phyloP scores from a whole-genome alignment of 306 rosid species.

The Lupinus albus region DNA sequence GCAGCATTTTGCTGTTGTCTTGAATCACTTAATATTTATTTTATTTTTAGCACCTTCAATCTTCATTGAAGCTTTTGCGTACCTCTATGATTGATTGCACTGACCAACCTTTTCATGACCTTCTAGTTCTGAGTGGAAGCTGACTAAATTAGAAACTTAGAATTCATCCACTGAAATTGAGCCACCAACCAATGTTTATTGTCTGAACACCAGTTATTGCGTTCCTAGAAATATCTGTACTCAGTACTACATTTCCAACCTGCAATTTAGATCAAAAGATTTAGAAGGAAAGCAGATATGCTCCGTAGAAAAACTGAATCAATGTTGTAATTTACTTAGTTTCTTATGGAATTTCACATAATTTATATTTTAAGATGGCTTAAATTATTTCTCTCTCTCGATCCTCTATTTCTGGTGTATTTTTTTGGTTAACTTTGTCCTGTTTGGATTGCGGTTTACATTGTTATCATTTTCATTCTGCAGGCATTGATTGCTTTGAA shows the following conservation, averaged over 20 bases:
- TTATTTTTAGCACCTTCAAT: background rate
- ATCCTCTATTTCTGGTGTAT: slow-evolving; percentile 25
- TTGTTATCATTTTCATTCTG: slow-evolving; percentile 34
- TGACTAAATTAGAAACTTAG: background rate
- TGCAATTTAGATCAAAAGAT: slow-evolving; percentile 6
- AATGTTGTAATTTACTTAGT: slow-evolving; percentile 9
- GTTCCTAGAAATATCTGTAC: slow-evolving; percentile 2
- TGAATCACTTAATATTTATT: slow-evolving; percentile 16
- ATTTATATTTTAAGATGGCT: slow-evolving; percentile 15
- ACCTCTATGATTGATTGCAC: background rate
- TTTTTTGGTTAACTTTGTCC: background rate
- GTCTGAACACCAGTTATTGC: background rate
- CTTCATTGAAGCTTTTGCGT: background rate
- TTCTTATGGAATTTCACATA: slow-evolving; percentile 16
- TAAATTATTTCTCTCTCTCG: background rate
- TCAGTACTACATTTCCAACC: slow-evolving; percentile 6
- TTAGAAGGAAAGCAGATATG: slow-evolving; percentile 9
- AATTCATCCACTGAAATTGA: slow-evolving; percentile 16
- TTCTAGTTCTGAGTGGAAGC: background rate
- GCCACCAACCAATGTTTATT: background rate
- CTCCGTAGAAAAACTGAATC: slow-evolving; percentile 3
- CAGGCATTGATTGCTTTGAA: slow-evolving; percentile 87
- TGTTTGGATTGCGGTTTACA: slow-evolving; percentile 30
- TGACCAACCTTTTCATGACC: background rate
- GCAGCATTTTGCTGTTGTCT: slow-evolving; percentile 3